Evolutionary conservation across 2,329 filamentous ascomycete genomes (phyloP).

Genomic region (Fusarium nematophilum): DNA sequence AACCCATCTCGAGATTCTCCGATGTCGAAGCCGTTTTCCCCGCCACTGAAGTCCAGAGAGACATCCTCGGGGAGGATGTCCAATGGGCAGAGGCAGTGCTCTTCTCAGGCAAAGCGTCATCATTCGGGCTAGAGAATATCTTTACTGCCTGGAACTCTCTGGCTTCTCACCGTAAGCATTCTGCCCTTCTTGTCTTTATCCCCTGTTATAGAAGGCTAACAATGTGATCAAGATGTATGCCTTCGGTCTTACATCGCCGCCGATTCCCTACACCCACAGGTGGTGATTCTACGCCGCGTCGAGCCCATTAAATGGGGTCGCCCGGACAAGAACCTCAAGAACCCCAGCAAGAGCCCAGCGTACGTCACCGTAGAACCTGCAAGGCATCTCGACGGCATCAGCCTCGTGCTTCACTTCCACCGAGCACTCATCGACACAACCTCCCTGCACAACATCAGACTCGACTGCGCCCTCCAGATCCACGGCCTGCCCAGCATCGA

Average conservation of each 20-base stretch:
- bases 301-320: conserved; percentile 12
- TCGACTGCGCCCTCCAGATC: conserved; percentile 5
- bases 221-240: neutral
- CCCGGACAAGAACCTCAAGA: neutral
- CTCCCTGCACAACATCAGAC: conserved; percentile 3
- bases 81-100: conserved; percentile 19
- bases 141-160: conserved; percentile 9
- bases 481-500: conserved; percentile 12
- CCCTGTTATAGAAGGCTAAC: neutral
- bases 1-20: neutral
- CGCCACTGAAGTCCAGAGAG: conserved; percentile 13
- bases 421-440: conserved; percentile 2
- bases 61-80: conserved; percentile 11
- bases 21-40: conserved; percentile 8
- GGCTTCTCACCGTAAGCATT: conserved; percentile 6
- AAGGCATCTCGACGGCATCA: neutral
- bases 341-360: neutral
- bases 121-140: conserved; percentile 2
- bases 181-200: neutral
- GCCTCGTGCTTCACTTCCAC: conserved; percentile 10
- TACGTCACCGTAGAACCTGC: conserved; percentile 1
- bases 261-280: neutral
- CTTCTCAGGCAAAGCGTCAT: conserved; percentile 1
- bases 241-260: conserved; percentile 5
- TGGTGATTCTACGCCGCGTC: neutral